Evolutionary conservation across 2,329 filamentous ascomycete genomes (phyloP), one percentile per base, ranked within the genome.

Genomic region (Aspergillus spinulosporus): DNA sequence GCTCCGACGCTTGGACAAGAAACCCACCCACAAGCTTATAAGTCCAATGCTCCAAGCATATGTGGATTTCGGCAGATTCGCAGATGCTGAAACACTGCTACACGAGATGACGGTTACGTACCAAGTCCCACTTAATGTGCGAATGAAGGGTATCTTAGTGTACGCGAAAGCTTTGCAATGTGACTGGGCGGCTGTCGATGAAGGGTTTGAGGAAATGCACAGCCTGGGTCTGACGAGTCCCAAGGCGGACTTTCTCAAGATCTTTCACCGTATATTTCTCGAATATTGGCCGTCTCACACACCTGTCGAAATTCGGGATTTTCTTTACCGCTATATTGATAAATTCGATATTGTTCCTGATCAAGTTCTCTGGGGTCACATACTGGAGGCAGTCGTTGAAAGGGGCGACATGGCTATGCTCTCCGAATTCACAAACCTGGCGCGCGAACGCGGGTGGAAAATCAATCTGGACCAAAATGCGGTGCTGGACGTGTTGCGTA

Each of bases 181-280:
- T 46, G 70, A 77, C 54, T 78, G 76, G 76, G 62, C 68, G 26
- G 70, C 65, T 9, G 76, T 77, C 7, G 66, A 74, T 46, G 59
- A 57, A n/a, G 71, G 68, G n/a, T 57, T 78, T 47, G 57, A 69
- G 42, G 68, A 71, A 44, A 73, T 78, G 65, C 70, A 75, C 45
- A 59, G 66, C 6, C 65, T 69, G 5, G 67, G 67, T 4, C 56
- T 73, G 32, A 71, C 72, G 9, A 60, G 57, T 4, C 61, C 63
- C 12, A 62, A 65, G 52, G 59, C 52, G 5, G 64, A 69, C 46
- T 76, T 76, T 43, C 49, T 62, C 2, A 63, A 64, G 4, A 62
- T 68, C 21, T 76, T 76, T 49, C 72, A 76, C 52, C 72, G 72
- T 28, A 67, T 76, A 44, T 75, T 76, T 43, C 60, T 76, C 37